Base-by-base conservation (phyloP, 768 basidiomycete species). In the Clitopilus hobsonii region DNA sequence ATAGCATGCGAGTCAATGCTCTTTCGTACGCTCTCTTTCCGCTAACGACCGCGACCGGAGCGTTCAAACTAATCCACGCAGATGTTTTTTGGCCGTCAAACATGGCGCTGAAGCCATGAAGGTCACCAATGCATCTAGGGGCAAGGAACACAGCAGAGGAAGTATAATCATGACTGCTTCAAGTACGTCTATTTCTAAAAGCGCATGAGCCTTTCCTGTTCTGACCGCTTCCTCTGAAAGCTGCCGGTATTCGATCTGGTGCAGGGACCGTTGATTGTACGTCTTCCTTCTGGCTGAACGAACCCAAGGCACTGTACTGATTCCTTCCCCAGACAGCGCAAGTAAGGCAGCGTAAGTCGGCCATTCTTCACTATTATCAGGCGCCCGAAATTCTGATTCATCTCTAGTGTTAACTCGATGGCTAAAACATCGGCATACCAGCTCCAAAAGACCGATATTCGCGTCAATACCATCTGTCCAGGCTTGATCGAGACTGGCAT, bases 401-500 rank as follows among this genome's bases (percentile, higher is more conserved):
- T 51, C 29, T 23, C 22, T 58, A 94, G 90, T 10, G 94, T 97
- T 22, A 93, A 92, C 67, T 91, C 85, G 45, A 84, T 96, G 61
- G 94, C 92, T 6, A 83, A 91, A 64, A 94, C 89, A 3, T 76
- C 85, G 10, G 82, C 85, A 4, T 91, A 87, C 67, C 89, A 93
- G 67, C 79, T 96, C 22, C 80, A 86, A 60, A 87, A 80, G 65
- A 86, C 84, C 1, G 88, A 93, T 69, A 80, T 98, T 60, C 89
- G 95, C 41, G 87, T 97, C 58, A 96, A 94, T 69, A 77, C 86
- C 41, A 84, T 97, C 61, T 95, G 93, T 64, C 95, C 95, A 5
- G 94, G 94, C 13, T 71, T 97, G 55, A 93, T 97, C 63, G 90
- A 96, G 74, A 98, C 94, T 7, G 89, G 86, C 50, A 97, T 98